Percentiles rank a stretch among this genome's conserved stretches.
These are phyloP conservation scores for Citrus medica DNA, from an alignment of 345 rosid species.

Conservation along the genomic window DNA sequence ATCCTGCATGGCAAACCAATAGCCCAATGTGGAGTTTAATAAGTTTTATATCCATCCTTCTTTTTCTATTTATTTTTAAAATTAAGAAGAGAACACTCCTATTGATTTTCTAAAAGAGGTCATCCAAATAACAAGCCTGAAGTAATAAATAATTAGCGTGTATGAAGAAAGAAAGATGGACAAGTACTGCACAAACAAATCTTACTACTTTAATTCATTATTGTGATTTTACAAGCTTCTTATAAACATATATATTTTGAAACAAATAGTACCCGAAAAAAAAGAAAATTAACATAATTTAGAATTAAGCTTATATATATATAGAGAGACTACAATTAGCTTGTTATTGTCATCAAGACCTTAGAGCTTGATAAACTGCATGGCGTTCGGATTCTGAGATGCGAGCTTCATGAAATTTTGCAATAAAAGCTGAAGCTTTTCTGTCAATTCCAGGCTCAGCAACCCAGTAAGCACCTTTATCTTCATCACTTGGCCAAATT, in stretches of 20 bases:
- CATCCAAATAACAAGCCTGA: neutral
- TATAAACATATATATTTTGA: neutral
- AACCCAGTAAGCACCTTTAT: slow-evolving; percentile 27
- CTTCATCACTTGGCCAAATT: slow-evolving; percentile 35
- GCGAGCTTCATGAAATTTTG: slow-evolving; percentile 45
- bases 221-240: slow-evolving; percentile 5
- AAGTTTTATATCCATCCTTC: too few relatives aligned
- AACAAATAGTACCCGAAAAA: neutral
- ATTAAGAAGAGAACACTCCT: neutral
- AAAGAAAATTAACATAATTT: too few relatives aligned
- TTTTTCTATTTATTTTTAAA: too few relatives aligned
- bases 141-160: neutral
- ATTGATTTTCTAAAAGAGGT: neutral
- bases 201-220: neutral
- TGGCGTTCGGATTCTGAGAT: slow-evolving; percentile 41
- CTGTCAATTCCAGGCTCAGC: slow-evolving; percentile 46
- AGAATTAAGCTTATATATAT: too few relatives aligned
- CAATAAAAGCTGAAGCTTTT: slow-evolving; percentile 49
- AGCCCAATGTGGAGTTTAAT: neutral
- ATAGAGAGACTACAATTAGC: too few relatives aligned
- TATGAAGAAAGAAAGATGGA: neutral
- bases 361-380: slow-evolving; percentile 13
- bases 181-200: neutral
- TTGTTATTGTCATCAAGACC: neutral
- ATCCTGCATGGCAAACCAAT: neutral